A percentile compares a stretch with the other conserved stretches of the same genome.
Conservation (phyloP, 345 rosid species). For the Gynandropsis gynandra region DNA sequence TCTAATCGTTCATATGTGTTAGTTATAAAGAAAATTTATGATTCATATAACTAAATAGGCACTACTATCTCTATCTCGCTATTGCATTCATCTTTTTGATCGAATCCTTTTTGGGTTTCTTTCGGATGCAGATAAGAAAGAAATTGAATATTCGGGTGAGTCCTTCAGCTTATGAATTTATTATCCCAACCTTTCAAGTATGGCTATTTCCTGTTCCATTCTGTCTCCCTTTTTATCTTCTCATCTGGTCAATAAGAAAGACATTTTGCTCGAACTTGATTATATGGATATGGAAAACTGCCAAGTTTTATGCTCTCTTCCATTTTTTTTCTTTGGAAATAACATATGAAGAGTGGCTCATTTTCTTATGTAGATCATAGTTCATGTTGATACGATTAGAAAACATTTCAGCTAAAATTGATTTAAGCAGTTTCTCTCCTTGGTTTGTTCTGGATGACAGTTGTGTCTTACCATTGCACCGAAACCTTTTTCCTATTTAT, state of each 20-base stretch:
- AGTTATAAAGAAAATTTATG: too few species aligned
- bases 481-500: too few species aligned
- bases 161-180: neutral
- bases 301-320: neutral
- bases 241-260: neutral
- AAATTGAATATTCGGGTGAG: slow-evolving; percentile 85
- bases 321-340: neutral
- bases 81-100: slow-evolving; percentile 39
- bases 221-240: neutral
- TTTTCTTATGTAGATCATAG: neutral
- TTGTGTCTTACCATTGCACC: too few species aligned
- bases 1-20: too few species aligned
- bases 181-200: neutral
- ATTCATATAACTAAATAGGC: slow-evolving; percentile 48
- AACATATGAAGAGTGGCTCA: neutral
- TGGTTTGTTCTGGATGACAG: too few species aligned
- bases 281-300: neutral
- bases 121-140: slow-evolving; percentile 54
- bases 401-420: too few species aligned
- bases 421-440: too few species aligned
- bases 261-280: neutral
- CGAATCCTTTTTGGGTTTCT: slow-evolving; percentile 62
- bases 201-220: neutral
- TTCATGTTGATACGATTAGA: too few species aligned
- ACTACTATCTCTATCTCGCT: slow-evolving; percentile 63